Base-by-base conservation (phyloP, 1,284 basidiomycete genomes). In the Farysia itapuensis region DNA sequence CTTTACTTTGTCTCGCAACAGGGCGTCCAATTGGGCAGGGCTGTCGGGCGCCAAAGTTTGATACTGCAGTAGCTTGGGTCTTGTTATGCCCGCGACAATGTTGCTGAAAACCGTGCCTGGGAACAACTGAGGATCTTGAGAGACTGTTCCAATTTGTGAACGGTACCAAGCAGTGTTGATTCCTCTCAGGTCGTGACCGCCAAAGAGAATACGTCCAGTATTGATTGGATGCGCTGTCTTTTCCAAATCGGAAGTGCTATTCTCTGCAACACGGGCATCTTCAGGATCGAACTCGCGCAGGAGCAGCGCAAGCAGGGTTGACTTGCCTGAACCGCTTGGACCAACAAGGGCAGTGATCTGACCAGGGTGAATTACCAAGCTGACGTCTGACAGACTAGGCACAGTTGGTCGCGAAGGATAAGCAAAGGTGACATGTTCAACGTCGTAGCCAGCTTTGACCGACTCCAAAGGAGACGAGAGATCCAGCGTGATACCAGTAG, bases 211-310 rank as follows among this genome's bases (percentile, higher is more conserved):
- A 2, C 31, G 44, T 6, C 74, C 74, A 5, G 35, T 21, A 19
- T 70, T 70, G 25, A 49, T 35, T 13, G 70, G 56, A 2, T 44
- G 43, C 19, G 33, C 52, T 23, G 50, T 52, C 20, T 49, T 43
- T 18, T 63, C 43, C 13, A 45, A 28, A 9, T 37, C 40, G 16
- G 26, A 35, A 1, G 47, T 30, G 11, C 33, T 23, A 6, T 42
- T 34, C 21, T 45, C 33, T n/a, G 52, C 49, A 13, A 61, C 40
- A 48, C 68, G 67, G 33, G 66, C 54, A 5, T 68, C 65, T 35
- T 70, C 64, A 0, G 79, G 79, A 36, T 81, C 80, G 58, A 78
- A 80, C 38, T 79, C 74, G 12, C 79, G 74, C 3, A 78, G 57
- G 1, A 80, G 64, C 3, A 80, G 68, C 9, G 73, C 57, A 7